Evolutionary conservation across 1,139 yeast genomes (phyloP), one percentile per base, ranked within the genome.

Genomic region (Casaregolazyma lundiana): DNA sequence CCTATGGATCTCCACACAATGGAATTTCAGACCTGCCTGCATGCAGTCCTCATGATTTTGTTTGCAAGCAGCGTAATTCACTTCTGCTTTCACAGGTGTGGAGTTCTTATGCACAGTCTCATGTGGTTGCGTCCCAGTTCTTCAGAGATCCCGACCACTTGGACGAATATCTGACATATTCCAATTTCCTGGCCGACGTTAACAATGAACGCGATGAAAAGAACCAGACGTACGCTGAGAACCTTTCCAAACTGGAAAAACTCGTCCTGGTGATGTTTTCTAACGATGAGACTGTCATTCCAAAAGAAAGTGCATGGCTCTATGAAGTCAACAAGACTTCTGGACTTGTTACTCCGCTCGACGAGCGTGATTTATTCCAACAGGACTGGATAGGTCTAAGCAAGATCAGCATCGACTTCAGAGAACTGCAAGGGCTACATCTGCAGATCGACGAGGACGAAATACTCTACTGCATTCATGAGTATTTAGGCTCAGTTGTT

Each of bases 1-100:
- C 95, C 0, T 84, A 83, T 66, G 95, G 95, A 0, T 80, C 89
- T 1, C 95, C 95, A 0, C 95, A 86, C 58, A 75, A 81, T 67
- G 95, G 95, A 3, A 78, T 85, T 6, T 71, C 74, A 55, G 92
- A 84, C 52, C 67, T 86, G 40, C 90, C 90, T 0, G 62, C 72
- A 5, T 85, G 95, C 61, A 63, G 63, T 2, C 62, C 70, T 2
- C 65, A 71, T 3, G 85, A 82, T 57, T 80, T 85, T 78, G 47
- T 82, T 0, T 86, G 95, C 58, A 67, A 73, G 47, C 67, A 69
- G 41, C 69, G 81, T 47, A 84, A 84, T 59, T 70, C 62, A 22
- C 44, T 80, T 2, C 64, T 86, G 51, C 81, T 76, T 60, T 65
- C 64, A 30, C 88, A 80, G 55, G 78, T 84, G 1, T 86, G 89